Evolutionary conservation across 1,284 basidiomycete species (phyloP).

Genomic region (Termitomyces sp.): DNA sequence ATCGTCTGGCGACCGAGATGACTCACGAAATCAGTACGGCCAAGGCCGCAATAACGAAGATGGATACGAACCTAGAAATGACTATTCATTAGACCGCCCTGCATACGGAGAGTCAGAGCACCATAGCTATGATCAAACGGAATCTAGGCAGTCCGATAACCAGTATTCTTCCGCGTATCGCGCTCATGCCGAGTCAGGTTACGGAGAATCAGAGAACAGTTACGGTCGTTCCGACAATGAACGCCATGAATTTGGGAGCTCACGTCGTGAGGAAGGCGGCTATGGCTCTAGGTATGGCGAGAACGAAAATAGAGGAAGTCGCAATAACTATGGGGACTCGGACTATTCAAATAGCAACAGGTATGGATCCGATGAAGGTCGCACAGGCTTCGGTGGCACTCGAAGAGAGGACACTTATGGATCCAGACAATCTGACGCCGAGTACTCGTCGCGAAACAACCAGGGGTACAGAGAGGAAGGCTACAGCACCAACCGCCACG

Average conservation of each 20-base stretch:
- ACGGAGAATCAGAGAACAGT: slow-evolving; percentile 5
- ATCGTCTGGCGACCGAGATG: background rate
- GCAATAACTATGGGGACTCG: slow-evolving; percentile 7
- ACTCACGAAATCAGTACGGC: slow-evolving; percentile 1
- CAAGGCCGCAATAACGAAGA: slow-evolving; percentile 3
- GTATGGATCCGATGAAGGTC: slow-evolving; percentile 6
- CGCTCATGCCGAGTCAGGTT: background rate
- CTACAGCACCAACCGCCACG: slow-evolving; percentile 1
- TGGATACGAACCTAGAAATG: background rate
- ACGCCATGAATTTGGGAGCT: slow-evolving; percentile 1
- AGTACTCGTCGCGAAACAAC: background rate
- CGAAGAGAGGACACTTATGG: slow-evolving; percentile 1
- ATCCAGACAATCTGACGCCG: slow-evolving; percentile 11
- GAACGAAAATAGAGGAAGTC: slow-evolving; percentile 3
- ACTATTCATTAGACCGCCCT: no score
- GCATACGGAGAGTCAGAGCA: background rate
- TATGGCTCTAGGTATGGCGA: slow-evolving; percentile 8
- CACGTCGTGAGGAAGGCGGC: slow-evolving; percentile 7
- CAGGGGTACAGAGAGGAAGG: slow-evolving; percentile 4
- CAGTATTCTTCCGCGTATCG: slow-evolving; percentile 7
- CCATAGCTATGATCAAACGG: slow-evolving; percentile 2
- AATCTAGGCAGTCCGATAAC: slow-evolving; percentile 8
- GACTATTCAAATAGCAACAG: slow-evolving; percentile 1
- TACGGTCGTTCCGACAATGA: slow-evolving; percentile 4
- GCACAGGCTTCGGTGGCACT: slow-evolving; percentile 1